phyloP scores from a whole-genome alignment of 305 asterid genomes.

The Rubia balearica region DNA sequence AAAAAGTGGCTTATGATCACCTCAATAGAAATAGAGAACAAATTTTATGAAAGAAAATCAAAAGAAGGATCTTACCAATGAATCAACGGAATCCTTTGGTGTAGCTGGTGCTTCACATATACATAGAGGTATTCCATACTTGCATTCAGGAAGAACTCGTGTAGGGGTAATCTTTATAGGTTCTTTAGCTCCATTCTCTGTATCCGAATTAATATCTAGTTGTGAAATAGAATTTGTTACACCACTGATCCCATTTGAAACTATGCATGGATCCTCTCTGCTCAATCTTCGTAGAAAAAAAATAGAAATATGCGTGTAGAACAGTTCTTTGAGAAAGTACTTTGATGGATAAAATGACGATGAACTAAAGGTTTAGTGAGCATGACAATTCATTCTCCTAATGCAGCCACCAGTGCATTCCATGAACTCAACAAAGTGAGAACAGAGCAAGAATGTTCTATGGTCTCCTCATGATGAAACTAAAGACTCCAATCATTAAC shows the following conservation, averaged over 20 bases:
- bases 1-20: constrained; percentile 33
- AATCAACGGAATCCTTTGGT: constrained; percentile 35
- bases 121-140: constrained; percentile 98
- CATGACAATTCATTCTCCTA: not conserved
- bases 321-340: not conserved
- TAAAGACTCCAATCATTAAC: not conserved
- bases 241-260: constrained; percentile 44
- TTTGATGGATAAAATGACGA: not conserved
- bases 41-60: not conserved
- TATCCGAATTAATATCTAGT: constrained; percentile 42
- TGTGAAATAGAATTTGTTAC: constrained; percentile 63
- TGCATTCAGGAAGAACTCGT: too few relatives aligned
- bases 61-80: constrained; percentile 39
- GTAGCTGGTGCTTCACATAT: constrained; percentile 84
- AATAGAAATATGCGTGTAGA: constrained; percentile 4
- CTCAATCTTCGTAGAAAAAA: constrained; percentile 30
- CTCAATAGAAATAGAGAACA: constrained; percentile 14
- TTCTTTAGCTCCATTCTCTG: constrained; percentile 40
- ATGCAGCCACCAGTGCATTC: constrained; percentile 5
- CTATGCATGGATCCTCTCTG: constrained; percentile 38
- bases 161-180: constrained; percentile 32
- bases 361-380: not conserved
- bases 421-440: not conserved
- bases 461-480: not conserved
- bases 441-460: not conserved